Evolutionary conservation across 2,329 filamentous ascomycete genomes (phyloP).

Genomic region (Alternaria incomplexa): DNA sequence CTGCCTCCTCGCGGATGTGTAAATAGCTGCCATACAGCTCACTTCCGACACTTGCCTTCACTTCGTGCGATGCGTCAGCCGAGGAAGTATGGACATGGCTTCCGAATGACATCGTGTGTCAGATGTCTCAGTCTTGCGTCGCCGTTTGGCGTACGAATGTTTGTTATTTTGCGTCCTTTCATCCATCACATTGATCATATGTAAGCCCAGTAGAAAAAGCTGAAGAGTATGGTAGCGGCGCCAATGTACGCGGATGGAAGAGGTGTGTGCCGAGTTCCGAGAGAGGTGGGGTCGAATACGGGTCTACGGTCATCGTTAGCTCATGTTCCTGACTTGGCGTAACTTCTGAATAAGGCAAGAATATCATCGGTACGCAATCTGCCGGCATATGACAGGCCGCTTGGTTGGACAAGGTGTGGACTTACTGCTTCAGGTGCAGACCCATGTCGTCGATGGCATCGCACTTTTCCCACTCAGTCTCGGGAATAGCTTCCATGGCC

Average conservation of each 20-base stretch:
- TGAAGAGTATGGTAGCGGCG: conserved; percentile 5
- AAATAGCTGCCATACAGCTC: neutral
- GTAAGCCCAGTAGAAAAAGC: conserved; percentile 17
- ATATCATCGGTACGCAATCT: neutral
- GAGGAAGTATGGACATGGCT: neutral
- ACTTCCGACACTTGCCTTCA: neutral
- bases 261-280: conserved; percentile 3
- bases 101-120: neutral
- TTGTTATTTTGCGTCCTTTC: neutral
- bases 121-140: neutral
- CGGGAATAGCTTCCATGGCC: conserved; percentile 35
- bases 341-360: neutral
- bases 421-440: conserved; percentile 40
- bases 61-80: neutral
- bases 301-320: conserved; percentile 16
- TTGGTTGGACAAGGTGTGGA: neutral
- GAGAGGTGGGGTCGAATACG: neutral
- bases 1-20: neutral
- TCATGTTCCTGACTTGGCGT: neutral
- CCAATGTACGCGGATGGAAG: conserved; percentile 11
- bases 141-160: neutral
- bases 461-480: conserved; percentile 31
- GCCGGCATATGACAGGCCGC: neutral
- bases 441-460: conserved; percentile 33
- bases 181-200: conserved; percentile 7